Conservation (phyloP, 768 basidiomycete genomes). For the Suillus clintonianus region DNA sequence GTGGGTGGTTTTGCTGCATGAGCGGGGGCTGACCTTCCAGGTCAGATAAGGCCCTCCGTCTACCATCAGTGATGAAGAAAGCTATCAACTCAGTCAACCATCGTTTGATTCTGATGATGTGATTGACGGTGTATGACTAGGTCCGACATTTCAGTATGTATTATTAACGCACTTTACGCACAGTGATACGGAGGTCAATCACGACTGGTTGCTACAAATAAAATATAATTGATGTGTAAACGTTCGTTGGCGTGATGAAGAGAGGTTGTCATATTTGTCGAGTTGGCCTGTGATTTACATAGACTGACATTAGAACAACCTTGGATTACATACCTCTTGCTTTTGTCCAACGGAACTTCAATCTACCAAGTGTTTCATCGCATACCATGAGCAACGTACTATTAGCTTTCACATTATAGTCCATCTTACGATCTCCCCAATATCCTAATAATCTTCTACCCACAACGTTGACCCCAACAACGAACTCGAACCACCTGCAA, state of each 20-base stretch:
- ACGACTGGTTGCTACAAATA: background rate
- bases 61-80: slow-evolving; percentile 29
- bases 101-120: slow-evolving; percentile 22
- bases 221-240: background rate
- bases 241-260: background rate
- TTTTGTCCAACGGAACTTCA: background rate
- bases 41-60: slow-evolving; percentile 40
- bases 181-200: background rate
- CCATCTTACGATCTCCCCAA: background rate
- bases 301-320: background rate
- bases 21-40: slow-evolving; percentile 68
- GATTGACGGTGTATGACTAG: slow-evolving; percentile 1
- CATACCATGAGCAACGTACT: slow-evolving; percentile 1
- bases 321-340: background rate
- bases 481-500: background rate
- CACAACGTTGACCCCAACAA: background rate
- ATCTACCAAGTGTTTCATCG: background rate
- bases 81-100: slow-evolving; percentile 31
- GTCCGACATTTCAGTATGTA: background rate
- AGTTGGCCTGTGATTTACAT: background rate
- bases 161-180: too few relatives aligned
- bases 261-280: background rate
- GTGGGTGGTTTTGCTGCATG: slow-evolving; percentile 75
- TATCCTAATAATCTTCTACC: background rate
- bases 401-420: background rate